These are phyloP conservation scores for Xylaria grammica DNA, from an alignment of 495 filamentous ascomycete species.

Conservation along the genomic window DNA sequence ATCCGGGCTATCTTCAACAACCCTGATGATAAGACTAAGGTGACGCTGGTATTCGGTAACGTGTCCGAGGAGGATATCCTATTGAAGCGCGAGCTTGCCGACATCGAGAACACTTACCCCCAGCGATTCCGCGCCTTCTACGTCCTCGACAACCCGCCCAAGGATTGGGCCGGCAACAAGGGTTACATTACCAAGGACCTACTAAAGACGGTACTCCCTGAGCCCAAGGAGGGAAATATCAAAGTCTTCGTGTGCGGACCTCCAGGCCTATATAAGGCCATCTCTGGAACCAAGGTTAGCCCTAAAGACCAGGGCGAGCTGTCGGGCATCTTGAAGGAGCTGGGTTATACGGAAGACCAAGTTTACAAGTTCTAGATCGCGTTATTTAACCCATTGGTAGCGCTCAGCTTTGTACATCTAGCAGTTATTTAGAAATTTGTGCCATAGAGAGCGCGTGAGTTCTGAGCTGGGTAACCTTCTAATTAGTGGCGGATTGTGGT, in stretches of 20 bases:
- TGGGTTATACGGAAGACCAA: conserved; percentile 91
- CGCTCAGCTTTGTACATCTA: conserved; percentile 8
- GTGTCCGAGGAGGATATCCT: conserved; percentile 85
- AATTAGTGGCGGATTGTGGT: not conserved
- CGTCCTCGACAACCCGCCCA: conserved; percentile 83
- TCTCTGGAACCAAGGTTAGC: conserved; percentile 86
- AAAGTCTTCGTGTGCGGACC: conserved; percentile 93
- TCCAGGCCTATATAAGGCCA: conserved; percentile 89
- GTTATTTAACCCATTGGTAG: not conserved
- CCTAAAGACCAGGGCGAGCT: conserved; percentile 94
- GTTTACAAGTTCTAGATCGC: conserved; percentile 87
- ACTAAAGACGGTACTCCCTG: conserved; percentile 88
- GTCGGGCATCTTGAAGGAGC: conserved; percentile 78
- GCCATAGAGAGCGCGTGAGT: conserved; percentile 10
- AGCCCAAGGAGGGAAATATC: conserved; percentile 86
- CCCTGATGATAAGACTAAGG: conserved; percentile 94
- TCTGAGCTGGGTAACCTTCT: not conserved
- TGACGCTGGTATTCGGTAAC: conserved; percentile 92
- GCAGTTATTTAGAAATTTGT: conserved; percentile 1
- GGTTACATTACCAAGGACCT: conserved; percentile 87
- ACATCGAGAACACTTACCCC: conserved; percentile 91
- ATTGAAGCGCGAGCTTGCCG: conserved; percentile 77
- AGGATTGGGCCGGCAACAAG: conserved; percentile 74
- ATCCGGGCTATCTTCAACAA: conserved; percentile 86
- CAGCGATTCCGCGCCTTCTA: conserved; percentile 91